A percentile compares a stretch with the other conserved stretches of the same genome.
Conservation (phyloP, 176 grass and related monocot species). For the Otatea glauca region DNA sequence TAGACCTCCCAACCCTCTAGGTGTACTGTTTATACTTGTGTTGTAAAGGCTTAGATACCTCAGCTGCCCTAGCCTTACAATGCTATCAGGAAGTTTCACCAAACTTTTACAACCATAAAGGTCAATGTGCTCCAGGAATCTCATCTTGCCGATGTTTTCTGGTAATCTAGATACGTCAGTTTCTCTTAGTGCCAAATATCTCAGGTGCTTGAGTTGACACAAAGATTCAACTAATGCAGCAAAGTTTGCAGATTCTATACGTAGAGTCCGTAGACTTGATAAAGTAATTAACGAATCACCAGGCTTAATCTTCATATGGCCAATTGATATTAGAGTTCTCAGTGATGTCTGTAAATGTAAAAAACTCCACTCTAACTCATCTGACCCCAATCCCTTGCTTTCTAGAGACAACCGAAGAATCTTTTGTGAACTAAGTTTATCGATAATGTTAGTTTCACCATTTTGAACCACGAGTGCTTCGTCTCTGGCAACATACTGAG, state of each 20-base stretch:
- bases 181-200: neutral
- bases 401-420: conserved; percentile 28
- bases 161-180: neutral
- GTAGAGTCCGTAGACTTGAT: neutral
- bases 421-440: neutral
- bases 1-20: neutral
- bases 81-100: neutral
- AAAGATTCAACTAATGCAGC: neutral
- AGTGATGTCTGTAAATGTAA: too few species aligned
- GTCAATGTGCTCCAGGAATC: conserved; percentile 24
- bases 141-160: conserved; percentile 25
- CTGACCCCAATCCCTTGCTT: neutral
- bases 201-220: conserved; percentile 44
- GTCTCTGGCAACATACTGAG: too few species aligned
- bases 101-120: neutral
- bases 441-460: neutral
- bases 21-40: neutral
- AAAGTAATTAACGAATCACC: too few species aligned
- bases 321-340: too few species aligned
- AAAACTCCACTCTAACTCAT: neutral
- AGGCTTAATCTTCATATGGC: too few species aligned
- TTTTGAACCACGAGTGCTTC: neutral
- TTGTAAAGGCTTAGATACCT: neutral
- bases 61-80: neutral
- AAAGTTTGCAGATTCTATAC: neutral